Conservation (phyloP, 192 early-diverging fungal genomes). For the Rhizophagus prolifer region DNA sequence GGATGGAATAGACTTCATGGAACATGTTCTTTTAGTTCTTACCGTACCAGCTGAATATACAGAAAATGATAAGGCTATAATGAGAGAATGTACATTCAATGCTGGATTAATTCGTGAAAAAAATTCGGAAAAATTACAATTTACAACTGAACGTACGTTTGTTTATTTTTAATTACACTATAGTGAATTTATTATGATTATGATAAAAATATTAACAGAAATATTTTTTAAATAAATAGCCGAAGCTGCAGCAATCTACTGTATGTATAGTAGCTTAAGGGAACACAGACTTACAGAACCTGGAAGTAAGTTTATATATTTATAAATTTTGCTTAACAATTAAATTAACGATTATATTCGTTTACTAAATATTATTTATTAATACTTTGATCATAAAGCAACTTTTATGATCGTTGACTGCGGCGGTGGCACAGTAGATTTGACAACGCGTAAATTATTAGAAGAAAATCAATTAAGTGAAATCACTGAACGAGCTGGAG, state of each 20-base stretch:
- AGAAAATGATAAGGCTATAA: background rate
- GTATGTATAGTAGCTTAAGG: no score
- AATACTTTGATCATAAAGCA: constrained; percentile 1
- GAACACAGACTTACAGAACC: background rate
- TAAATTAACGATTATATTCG: background rate
- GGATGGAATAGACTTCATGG: background rate
- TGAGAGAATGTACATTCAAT: background rate
- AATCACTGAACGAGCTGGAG: background rate
- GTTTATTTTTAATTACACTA: no score
- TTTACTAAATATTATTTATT: background rate
- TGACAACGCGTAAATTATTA: constrained; percentile 37
- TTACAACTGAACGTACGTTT: no score
- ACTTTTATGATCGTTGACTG: constrained; percentile 60
- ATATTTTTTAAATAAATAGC: no score
- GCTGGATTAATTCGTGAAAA: background rate
- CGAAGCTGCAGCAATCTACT: no score
- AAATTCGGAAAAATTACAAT: no score
- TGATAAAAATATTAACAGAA: no score
- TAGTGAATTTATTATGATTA: no score
- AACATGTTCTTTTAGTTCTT: background rate
- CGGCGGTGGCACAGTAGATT: constrained; percentile 59
- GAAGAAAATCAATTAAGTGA: background rate
- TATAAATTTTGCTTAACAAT: no score
- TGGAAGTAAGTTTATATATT: background rate
- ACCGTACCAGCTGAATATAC: background rate